Evolutionary conservation across 2,329 filamentous ascomycete species (phyloP).

Genomic region (Didymella segeticola): DNA sequence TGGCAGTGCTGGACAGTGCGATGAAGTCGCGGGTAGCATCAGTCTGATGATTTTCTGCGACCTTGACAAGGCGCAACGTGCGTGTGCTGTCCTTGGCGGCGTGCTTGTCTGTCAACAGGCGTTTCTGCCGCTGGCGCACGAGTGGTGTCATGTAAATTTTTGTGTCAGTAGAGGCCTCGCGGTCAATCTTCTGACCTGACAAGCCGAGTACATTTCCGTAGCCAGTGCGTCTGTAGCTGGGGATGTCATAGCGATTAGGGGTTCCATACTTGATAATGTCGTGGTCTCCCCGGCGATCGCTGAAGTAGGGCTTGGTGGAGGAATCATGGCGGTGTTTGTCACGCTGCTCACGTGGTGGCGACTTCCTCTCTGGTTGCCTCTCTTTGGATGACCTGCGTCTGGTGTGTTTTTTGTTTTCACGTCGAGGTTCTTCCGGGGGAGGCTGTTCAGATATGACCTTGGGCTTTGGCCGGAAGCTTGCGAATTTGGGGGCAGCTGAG

Average conservation of each 20-base stretch:
- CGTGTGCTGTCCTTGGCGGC: slow-evolving; percentile 31
- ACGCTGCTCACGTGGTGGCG: slow-evolving; percentile 40
- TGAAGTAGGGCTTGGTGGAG: slow-evolving; percentile 29
- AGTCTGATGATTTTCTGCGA: background rate
- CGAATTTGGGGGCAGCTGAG: slow-evolving; percentile 69
- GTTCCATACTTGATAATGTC: slow-evolving; percentile 77
- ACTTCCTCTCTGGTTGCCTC: slow-evolving; percentile 29
- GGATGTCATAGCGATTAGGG: slow-evolving; percentile 74
- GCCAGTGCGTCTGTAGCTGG: slow-evolving; percentile 73
- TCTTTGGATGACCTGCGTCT: slow-evolving; percentile 20
- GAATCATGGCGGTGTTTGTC: slow-evolving; percentile 1
- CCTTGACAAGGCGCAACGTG: slow-evolving; percentile 36
- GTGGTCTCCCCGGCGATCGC: slow-evolving; percentile 77
- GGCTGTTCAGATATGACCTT: slow-evolving; percentile 23
- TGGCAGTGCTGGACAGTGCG: slow-evolving; percentile 26
- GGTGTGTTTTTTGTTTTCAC: slow-evolving; percentile 15
- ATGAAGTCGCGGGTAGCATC: slow-evolving; percentile 41
- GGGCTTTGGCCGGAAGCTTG: slow-evolving; percentile 70
- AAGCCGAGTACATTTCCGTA: slow-evolving; percentile 75
- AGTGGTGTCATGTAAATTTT: slow-evolving; percentile 46
- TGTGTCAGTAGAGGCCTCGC: slow-evolving; percentile 63
- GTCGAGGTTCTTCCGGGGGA: slow-evolving; percentile 15
- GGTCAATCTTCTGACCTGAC: slow-evolving; percentile 69
- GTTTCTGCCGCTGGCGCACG: slow-evolving; percentile 54
- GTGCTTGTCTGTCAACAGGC: slow-evolving; percentile 50